Conservation (phyloP, 441 rosid species). For the Euphorbia celastroides region DNA sequence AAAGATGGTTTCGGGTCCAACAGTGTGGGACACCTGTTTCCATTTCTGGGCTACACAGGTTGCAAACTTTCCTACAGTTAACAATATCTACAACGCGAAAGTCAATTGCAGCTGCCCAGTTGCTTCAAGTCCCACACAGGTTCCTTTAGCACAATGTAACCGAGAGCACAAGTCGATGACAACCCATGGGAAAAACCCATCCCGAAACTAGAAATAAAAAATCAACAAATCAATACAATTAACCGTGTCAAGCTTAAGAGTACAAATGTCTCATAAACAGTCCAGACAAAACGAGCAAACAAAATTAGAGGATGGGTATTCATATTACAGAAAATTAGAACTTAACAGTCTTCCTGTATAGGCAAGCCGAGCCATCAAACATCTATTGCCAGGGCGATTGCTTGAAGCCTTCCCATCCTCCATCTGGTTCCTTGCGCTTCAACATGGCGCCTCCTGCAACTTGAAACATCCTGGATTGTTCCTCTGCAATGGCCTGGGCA, state of each 20-base stretch:
- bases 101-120: constrained; percentile 41
- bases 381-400: constrained; percentile 39
- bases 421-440: constrained; percentile 49
- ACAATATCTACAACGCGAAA: constrained; percentile 55
- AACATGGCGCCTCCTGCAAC: constrained; percentile 21
- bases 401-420: constrained; percentile 40
- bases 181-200: constrained; percentile 29
- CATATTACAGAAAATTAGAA: constrained; percentile 9
- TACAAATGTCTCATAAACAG: neutral
- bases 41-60: constrained; percentile 33
- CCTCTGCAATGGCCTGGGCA: constrained; percentile 29
- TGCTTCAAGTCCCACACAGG: constrained; percentile 27
- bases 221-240: neutral
- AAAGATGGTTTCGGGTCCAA: constrained; percentile 28
- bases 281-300: neutral
- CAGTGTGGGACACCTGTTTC: constrained; percentile 31
- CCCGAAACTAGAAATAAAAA: constrained; percentile 13
- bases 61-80: constrained; percentile 45
- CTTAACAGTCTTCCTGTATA: constrained; percentile 44
- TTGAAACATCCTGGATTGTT: constrained; percentile 35
- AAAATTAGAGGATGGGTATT: neutral
- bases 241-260: neutral
- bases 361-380: constrained; percentile 21
- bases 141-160: constrained; percentile 25
- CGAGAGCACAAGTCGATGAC: constrained; percentile 29